A percentile compares a stretch with the other conserved stretches of the same genome.
phyloP scores from a whole-genome alignment of 345 rosid genomes.

The Cardiospermum halicacabum region DNA sequence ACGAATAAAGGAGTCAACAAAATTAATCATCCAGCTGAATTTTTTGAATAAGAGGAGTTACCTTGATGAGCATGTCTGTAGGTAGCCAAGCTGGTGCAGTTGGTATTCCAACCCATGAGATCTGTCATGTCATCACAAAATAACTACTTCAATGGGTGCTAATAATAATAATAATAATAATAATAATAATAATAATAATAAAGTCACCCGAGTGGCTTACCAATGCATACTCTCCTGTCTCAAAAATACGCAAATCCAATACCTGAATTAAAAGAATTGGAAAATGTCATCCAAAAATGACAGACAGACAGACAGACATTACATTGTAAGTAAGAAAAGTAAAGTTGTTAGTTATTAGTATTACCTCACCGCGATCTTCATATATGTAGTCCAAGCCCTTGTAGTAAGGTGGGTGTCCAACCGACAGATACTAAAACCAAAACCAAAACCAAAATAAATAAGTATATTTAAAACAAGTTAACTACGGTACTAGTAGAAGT shows the following conservation, averaged over 20 bases:
- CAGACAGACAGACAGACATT: no score
- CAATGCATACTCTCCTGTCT: slow-evolving; percentile 93
- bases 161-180: no score
- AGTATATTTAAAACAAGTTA: no score
- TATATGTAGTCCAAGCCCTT: slow-evolving; percentile 92
- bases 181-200: not conserved
- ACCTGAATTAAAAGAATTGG: slow-evolving; percentile 42
- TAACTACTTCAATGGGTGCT: no score
- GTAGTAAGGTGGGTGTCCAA: slow-evolving; percentile 92
- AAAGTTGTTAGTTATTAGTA: not conserved
- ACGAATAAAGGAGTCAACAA: no score
- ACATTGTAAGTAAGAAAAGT: no score
- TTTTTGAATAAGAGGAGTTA: no score
- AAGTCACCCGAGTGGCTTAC: slow-evolving; percentile 30
- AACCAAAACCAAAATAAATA: slow-evolving; percentile 5
- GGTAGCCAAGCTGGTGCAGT: slow-evolving; percentile 98
- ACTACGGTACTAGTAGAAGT: no score
- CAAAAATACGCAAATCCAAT: slow-evolving; percentile 72
- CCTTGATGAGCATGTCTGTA: slow-evolving; percentile 89
- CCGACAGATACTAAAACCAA: slow-evolving; percentile 83
- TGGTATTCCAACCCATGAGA: slow-evolving; percentile 91
- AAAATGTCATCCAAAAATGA: no score
- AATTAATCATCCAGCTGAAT: no score
- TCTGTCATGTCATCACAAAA: no score
- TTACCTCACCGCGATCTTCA: slow-evolving; percentile 95